A percentile compares a stretch with the other conserved stretches of the same genome.
Conservation (phyloP, 225 moss, liverwort and hornwort genomes). For the Rhytidiadelphus loreus region DNA sequence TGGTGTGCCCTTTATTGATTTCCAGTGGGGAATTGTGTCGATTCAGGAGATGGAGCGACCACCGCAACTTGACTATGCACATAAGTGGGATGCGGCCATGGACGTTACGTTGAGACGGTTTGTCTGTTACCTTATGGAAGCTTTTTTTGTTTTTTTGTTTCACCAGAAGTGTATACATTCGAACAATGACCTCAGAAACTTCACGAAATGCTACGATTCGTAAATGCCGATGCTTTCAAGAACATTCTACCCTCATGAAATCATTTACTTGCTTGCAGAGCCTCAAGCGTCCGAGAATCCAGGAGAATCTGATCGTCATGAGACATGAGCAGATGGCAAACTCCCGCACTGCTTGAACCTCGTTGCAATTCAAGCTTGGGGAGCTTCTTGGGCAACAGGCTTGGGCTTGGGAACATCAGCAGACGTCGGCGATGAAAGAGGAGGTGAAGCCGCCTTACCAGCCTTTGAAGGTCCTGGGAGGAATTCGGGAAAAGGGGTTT, state of each 20-base stretch:
- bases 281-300: background rate
- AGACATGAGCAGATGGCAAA: background rate
- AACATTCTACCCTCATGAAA: background rate
- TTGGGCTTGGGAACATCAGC: slow-evolving; percentile 3
- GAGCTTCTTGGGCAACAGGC: background rate
- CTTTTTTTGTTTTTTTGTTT: no score
- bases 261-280: background rate
- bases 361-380: background rate
- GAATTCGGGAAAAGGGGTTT: slow-evolving; percentile 76
- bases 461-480: slow-evolving; percentile 47
- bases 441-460: slow-evolving; percentile 35
- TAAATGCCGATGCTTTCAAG: background rate
- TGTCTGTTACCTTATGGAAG: no score
- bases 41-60: no score
- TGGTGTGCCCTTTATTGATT: no score
- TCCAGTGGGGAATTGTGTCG: no score
- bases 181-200: background rate
- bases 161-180: background rate
- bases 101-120: no score
- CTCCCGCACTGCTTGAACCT: background rate
- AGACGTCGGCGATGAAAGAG: background rate
- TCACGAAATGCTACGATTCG: background rate
- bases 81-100: no score
- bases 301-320: background rate
- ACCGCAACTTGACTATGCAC: no score